These are phyloP conservation scores for Vicia sativa DNA, from an alignment of 306 rosid genomes.

Conservation along the genomic window DNA sequence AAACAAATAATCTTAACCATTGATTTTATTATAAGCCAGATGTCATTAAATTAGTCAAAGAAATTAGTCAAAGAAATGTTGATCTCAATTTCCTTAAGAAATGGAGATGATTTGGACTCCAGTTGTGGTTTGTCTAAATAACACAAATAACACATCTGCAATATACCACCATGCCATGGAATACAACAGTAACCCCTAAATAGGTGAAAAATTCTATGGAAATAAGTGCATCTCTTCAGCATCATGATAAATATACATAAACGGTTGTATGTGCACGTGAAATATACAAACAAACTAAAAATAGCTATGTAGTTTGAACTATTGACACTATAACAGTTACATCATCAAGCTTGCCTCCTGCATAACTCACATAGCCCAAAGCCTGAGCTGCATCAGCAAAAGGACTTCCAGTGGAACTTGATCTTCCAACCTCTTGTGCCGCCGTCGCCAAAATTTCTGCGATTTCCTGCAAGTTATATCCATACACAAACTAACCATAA, in stretches of 20 bases:
- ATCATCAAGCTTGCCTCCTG: conserved; percentile 78
- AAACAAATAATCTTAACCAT: too few relatives aligned
- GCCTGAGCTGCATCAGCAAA: conserved; percentile 73
- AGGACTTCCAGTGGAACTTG: conserved; percentile 62
- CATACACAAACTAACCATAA: conserved; percentile 2
- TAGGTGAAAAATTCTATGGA: not conserved
- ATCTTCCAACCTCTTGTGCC: conserved; percentile 73
- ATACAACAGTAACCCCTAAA: not conserved
- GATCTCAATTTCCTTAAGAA: too few relatives aligned
- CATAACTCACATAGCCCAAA: conserved; percentile 60
- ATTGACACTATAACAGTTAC: conserved; percentile 70
- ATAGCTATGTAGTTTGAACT: conserved; percentile 46
- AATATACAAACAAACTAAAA: conserved; percentile 8
- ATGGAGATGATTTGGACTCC: too few relatives aligned
- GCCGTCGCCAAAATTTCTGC: conserved; percentile 61
- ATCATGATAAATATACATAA: conserved; percentile 35
- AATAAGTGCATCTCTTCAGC: conserved; percentile 2
- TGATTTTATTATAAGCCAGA: too few relatives aligned
- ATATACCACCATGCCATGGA: too few relatives aligned
- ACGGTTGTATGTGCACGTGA: conserved; percentile 28
- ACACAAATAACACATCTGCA: too few relatives aligned
- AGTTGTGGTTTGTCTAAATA: too few relatives aligned
- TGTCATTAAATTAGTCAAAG: too few relatives aligned
- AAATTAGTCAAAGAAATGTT: too few relatives aligned
- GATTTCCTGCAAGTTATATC: conserved; percentile 54